Evolutionary conservation across 1,284 basidiomycete genomes (phyloP), one percentile per base, ranked within the genome.

Genomic region (Crepidotus sp.): DNA sequence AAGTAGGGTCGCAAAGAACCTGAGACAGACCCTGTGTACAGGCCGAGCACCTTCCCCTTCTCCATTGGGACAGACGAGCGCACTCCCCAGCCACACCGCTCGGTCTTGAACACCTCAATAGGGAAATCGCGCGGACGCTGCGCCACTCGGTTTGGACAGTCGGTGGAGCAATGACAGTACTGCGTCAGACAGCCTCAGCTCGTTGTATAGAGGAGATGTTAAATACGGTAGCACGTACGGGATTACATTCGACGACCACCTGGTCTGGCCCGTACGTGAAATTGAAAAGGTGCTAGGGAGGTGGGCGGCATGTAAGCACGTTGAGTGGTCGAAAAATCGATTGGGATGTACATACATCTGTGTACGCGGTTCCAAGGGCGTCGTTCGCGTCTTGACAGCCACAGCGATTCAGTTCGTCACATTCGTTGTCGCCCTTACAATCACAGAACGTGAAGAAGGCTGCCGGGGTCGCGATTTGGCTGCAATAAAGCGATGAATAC

Each of bases 91-190:
- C 77, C 77, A 37, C 65, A 64, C 8, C 59, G 54, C 5, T 35
- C n/a, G 0, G 77, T 79, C 49, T 77, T 75, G 63, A 79, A 80
- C 15, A 80, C 60, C 46, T 78, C 71, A 7, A 80, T 62, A 3
- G 68, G 61, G 14, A 74, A 40, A 22, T 67, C 55, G 25, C 77
- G 67, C 11, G 75, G 68, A 10, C 49, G 57, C 48, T 80, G 77
- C 3, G 66, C 67, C 8, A 77, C 69, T n/a, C 75, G 69, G 50
- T 80, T 80, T 2, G 49, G 57, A 50, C 77, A 80, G 4, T 47
- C 34, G n/a, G 45, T 24, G n/a, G 57, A 55, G 46, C 77, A 78
- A 4, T 27, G 33, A 43, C 77, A 79, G 29, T 60, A 57, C 73
- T 77, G 36, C 17, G 5, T 17, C 24, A 17, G 2, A 8, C n/a